phyloP scores from a whole-genome alignment of 2,329 filamentous ascomycete species.

The Colletotrichum ledebouriae region DNA sequence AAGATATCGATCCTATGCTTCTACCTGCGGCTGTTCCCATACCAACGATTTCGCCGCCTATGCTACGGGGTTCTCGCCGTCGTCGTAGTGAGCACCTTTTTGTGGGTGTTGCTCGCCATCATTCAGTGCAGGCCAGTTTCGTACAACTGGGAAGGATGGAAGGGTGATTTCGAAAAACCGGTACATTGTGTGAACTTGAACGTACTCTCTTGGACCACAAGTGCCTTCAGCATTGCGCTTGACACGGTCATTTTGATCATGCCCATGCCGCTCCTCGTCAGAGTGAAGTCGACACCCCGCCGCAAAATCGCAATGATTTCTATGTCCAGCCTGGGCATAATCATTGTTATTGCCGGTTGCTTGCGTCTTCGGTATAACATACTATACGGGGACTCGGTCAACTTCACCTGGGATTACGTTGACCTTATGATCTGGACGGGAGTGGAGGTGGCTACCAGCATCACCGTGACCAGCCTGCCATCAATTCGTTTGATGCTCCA shows the following conservation, averaged over 20 bases:
- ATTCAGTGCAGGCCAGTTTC: slow-evolving; percentile 22
- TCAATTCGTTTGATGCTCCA: slow-evolving; percentile 52
- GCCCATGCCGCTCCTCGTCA: slow-evolving; percentile 56
- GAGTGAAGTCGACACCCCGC: slow-evolving; percentile 54
- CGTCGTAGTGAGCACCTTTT: neutral
- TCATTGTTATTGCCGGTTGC: slow-evolving; percentile 53
- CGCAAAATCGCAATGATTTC: slow-evolving; percentile 58
- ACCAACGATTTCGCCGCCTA: slow-evolving; percentile 25
- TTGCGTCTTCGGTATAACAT: slow-evolving; percentile 53
- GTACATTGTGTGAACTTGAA: slow-evolving; percentile 20
- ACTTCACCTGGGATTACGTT: slow-evolving; percentile 57
- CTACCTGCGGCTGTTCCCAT: slow-evolving; percentile 27
- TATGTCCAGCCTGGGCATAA: slow-evolving; percentile 60
- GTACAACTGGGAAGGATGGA: slow-evolving; percentile 37
- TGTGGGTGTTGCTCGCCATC: slow-evolving; percentile 1
- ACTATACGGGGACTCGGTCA: slow-evolving; percentile 48
- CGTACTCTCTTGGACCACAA: slow-evolving; percentile 19
- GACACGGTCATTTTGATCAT: slow-evolving; percentile 59
- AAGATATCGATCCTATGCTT: slow-evolving; percentile 33
- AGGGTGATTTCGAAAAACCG: slow-evolving; percentile 18
- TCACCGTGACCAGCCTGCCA: slow-evolving; percentile 57
- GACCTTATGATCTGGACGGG: slow-evolving; percentile 57
- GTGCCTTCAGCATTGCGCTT: slow-evolving; percentile 58
- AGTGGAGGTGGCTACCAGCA: slow-evolving; percentile 55
- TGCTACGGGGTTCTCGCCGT: slow-evolving; percentile 21